phyloP scores from a whole-genome alignment of 305 asterid species.

The Fraxinus velutina region DNA sequence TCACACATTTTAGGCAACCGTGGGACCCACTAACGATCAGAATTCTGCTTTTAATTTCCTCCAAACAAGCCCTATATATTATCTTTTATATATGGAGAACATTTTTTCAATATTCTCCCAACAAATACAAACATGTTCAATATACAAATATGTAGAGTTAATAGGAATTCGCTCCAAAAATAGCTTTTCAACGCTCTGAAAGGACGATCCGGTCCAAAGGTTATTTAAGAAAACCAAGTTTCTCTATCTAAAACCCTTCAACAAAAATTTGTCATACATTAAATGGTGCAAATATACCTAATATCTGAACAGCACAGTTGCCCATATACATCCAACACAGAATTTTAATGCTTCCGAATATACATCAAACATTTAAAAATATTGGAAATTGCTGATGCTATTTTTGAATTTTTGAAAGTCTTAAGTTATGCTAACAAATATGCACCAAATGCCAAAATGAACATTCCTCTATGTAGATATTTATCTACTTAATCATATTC shows the following conservation, averaged over 20 bases:
- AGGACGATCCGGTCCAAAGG: background rate
- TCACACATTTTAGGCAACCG: too few species aligned
- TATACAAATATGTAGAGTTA: background rate
- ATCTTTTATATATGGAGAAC: background rate
- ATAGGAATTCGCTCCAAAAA: background rate
- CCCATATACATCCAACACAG: background rate
- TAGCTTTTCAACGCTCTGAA: background rate
- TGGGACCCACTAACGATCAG: too few species aligned
- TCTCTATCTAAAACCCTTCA: background rate
- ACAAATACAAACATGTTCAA: background rate
- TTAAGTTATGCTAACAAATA: background rate
- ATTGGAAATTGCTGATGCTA: background rate
- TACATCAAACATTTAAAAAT: background rate
- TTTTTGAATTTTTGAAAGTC: background rate
- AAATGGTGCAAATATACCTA: background rate
- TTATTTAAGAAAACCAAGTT: background rate
- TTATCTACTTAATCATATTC: background rate
- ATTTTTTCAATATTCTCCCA: background rate
- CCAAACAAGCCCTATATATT: background rate
- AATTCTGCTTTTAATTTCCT: too few species aligned
- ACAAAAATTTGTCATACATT: background rate
- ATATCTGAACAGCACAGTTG: background rate
- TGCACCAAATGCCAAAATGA: constrained; percentile 1
- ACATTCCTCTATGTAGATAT: background rate
- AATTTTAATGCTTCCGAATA: background rate